These are phyloP conservation scores for Atkinsonella texensis DNA, from an alignment of 2,329 filamentous ascomycete species.

Conservation along the genomic window DNA sequence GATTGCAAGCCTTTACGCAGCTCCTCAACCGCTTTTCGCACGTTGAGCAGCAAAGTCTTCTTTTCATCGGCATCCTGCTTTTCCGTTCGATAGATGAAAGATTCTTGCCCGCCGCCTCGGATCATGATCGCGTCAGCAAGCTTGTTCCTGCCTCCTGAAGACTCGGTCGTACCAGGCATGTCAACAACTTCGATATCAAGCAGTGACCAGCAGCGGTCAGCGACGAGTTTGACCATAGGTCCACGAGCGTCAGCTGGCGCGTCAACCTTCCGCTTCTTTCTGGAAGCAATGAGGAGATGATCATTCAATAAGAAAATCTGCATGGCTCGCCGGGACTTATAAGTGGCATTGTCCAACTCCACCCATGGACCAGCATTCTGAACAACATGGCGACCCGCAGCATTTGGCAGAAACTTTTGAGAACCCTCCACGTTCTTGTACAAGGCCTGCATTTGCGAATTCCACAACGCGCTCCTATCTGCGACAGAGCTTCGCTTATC, in stretches of 20 bases:
- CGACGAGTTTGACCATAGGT: constrained; percentile 65
- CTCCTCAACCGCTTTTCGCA: constrained; percentile 86
- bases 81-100: constrained; percentile 88
- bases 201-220: constrained; percentile 88
- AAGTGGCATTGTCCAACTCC: constrained; percentile 92
- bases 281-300: constrained; percentile 78
- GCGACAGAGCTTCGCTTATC: constrained; percentile 86
- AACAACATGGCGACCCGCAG: constrained; percentile 84
- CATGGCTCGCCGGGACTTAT: constrained; percentile 82
- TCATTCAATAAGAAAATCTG: constrained; percentile 91
- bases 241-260: constrained; percentile 39
- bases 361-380: constrained; percentile 91
- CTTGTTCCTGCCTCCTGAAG: constrained; percentile 42
- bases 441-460: constrained; percentile 58
- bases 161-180: constrained; percentile 56
- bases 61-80: constrained; percentile 72
- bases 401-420: constrained; percentile 88
- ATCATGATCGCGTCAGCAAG: constrained; percentile 83
- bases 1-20: constrained; percentile 74
- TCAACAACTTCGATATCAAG: constrained; percentile 90
- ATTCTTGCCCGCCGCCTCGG: constrained; percentile 72
- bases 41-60: constrained; percentile 68
- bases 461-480: constrained; percentile 55
- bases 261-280: constrained; percentile 84
- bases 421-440: constrained; percentile 98